Percentiles rank a stretch among this genome's conserved stretches.
These are phyloP conservation scores for Pichia sp. DNA, from an alignment of 1,139 yeast genomes.

Conservation along the genomic window DNA sequence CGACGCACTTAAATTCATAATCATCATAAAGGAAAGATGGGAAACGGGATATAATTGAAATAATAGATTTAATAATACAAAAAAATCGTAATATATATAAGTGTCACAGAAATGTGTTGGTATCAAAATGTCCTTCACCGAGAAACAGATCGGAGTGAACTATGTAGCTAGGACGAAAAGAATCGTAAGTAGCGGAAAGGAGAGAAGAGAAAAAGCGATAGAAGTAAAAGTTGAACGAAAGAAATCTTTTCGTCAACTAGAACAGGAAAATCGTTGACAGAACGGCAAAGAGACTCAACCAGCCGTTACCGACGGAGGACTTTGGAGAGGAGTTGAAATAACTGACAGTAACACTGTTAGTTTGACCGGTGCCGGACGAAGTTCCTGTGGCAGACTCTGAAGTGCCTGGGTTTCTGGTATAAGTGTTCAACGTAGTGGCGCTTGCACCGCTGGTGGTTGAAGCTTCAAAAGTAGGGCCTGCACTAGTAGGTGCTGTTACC, in stretches of 20 bases:
- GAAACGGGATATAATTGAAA: no score
- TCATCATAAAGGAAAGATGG: no score
- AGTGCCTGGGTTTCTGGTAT: neutral
- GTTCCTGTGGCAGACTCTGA: neutral
- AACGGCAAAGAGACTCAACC: neutral
- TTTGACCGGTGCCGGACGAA: neutral
- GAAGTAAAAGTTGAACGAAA: neutral
- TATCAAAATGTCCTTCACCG: neutral
- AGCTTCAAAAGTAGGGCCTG: neutral
- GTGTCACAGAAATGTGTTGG: neutral
- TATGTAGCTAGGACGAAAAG: neutral
- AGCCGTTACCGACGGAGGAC: neutral
- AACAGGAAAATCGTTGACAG: neutral
- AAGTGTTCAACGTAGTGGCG: neutral
- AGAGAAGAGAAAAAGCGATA: neutral
- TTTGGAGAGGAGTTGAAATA: neutral
- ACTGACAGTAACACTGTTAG: neutral
- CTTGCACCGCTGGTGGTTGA: neutral
- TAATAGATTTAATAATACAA: neutral
- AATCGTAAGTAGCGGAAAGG: neutral
- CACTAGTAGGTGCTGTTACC: neutral
- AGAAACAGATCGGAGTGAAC: neutral
- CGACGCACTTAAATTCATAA: no score
- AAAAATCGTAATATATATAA: neutral
- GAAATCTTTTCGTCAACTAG: neutral